Evolutionary conservation across 2,329 filamentous ascomycete genomes (phyloP), one percentile per base, ranked within the genome.

Genomic region (Celoporthe dispersa): DNA sequence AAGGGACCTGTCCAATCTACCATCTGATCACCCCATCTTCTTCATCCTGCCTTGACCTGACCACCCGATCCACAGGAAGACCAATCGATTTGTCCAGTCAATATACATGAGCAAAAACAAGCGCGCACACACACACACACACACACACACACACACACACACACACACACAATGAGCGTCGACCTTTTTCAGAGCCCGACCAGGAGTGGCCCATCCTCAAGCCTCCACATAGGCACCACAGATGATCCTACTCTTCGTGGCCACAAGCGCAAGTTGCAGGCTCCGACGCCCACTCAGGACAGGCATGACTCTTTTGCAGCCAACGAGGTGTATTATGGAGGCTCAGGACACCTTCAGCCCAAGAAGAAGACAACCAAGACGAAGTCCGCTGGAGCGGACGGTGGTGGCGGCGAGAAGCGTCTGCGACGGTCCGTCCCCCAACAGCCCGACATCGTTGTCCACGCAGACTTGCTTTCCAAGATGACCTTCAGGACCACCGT

Each of bases 121-220:
- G 2, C 33, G 19, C 1, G 12, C 59, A 25, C 3, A n/a, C 33
- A 6, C 25, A 28, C 55, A 35, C 28, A 11, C 55, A 60, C 28
- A 9, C 33, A 16, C 16, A 39, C 59, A n/a, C 59, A 16, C 35
- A 35, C 35, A 35, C 35, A 35, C 35, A 35, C 9, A 66, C 22
- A 37, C 11, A 33, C 25, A 16, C n/a, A 3, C 41, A 66, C 12
- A 1, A 71, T 70, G 68, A 68, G 68, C 31, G 53, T 67, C 35
- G 61, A 71, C 22, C 68, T 60, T 19, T 33, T 65, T 9, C 68
- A 67, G n/a, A n/a, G n/a, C n/a, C n/a, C n/a, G n/a, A n/a, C n/a
- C n/a, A n/a, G n/a, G n/a, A n/a, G n/a, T n/a, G n/a, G 48, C 35
- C 19, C 64, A 57, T 57, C 48, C 48, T 39, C 64, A 33, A 57